Percentiles rank a stretch among this genome's conserved stretches.
Evolutionary conservation across 2,329 filamentous ascomycete genomes (phyloP).

Genomic region (Fusarium mundagurra): DNA sequence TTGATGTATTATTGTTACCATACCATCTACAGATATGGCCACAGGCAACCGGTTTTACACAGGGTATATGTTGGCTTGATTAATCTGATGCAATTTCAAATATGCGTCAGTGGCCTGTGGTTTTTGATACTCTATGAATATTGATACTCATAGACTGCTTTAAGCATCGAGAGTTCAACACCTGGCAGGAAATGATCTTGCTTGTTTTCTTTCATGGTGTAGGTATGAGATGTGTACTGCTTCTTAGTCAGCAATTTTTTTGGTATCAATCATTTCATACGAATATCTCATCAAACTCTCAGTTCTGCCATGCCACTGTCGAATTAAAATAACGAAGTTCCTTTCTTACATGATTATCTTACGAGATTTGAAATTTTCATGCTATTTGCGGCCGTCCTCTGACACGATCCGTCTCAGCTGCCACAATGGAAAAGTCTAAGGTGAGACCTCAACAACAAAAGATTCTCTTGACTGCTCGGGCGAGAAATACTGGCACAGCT

Average conservation of each 20-base stretch:
- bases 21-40: background rate
- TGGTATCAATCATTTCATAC: slow-evolving; percentile 31
- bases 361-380: background rate
- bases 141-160: background rate
- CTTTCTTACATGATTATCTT: background rate
- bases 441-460: slow-evolving; percentile 19
- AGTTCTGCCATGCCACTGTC: background rate
- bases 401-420: background rate
- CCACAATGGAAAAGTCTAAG: slow-evolving; percentile 43
- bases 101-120: background rate
- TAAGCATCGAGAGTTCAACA: background rate
- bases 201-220: background rate
- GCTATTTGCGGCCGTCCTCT: background rate
- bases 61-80: background rate
- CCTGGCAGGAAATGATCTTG: background rate
- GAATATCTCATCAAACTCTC: background rate
- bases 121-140: background rate
- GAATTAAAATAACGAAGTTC: background rate
- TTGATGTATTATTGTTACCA: background rate
- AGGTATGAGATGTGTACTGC: background rate
- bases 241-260: slow-evolving; percentile 38
- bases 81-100: background rate
- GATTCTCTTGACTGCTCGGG: background rate
- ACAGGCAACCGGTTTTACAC: background rate
- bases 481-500: background rate